Conservation (phyloP, 768 basidiomycete genomes). For the Amyloporia xantha region DNA sequence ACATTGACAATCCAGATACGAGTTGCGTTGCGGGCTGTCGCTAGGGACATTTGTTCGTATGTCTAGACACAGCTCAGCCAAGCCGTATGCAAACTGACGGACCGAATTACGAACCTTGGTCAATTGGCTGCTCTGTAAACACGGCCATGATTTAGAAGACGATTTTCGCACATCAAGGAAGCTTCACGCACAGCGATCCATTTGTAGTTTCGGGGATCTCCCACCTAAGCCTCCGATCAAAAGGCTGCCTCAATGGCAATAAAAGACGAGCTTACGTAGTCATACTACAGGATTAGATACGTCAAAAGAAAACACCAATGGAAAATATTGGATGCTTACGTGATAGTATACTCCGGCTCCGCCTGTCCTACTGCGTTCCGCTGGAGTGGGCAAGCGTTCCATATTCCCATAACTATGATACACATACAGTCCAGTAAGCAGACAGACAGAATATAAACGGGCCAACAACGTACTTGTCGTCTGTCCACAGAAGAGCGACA, state of each 20-base stretch:
- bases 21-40: conserved; percentile 50
- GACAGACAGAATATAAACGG: not conserved
- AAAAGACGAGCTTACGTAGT: conserved; percentile 33
- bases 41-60: conserved; percentile 65
- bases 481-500: conserved; percentile 62
- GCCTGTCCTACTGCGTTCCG: conserved; percentile 54
- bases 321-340: conserved; percentile 16
- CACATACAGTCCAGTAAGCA: not conserved
- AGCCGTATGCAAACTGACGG: not conserved
- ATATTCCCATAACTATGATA: conserved; percentile 68
- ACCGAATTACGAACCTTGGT: conserved; percentile 31
- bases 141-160: too few species aligned
- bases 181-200: conserved; percentile 58
- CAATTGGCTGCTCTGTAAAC: conserved; percentile 42
- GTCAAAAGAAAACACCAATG: not conserved
- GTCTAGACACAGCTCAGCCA: conserved; percentile 28
- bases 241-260: not conserved
- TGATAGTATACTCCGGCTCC: conserved; percentile 63
- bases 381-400: conserved; percentile 47
- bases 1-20: conserved; percentile 70
- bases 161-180: too few species aligned
- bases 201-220: conserved; percentile 61
- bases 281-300: conserved; percentile 27
- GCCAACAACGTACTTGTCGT: conserved; percentile 65
- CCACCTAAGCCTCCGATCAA: conserved; percentile 37